Percentiles rank a stretch among this genome's conserved stretches.
Evolutionary conservation across 2,329 filamentous ascomycete genomes (phyloP).

Genomic region (Diaporthe sp.): DNA sequence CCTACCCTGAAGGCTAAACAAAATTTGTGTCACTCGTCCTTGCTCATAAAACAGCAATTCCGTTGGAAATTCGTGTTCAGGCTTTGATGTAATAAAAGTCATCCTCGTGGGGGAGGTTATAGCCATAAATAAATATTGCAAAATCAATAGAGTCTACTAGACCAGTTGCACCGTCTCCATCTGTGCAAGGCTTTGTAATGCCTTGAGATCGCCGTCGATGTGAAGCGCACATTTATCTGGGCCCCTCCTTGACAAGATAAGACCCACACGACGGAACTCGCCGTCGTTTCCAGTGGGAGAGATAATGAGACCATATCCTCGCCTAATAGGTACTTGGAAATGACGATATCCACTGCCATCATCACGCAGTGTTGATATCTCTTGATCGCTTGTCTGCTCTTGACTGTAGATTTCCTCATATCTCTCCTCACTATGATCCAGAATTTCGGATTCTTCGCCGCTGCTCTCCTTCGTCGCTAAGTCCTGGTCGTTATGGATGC

Average conservation of each 20-base stretch:
- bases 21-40: too few species aligned
- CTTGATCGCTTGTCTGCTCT: not conserved
- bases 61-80: too few species aligned
- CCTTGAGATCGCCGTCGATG: not conserved
- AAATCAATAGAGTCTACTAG: not conserved
- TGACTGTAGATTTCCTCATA: not conserved
- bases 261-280: not conserved
- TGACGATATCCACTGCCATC: not conserved
- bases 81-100: too few species aligned
- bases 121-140: too few species aligned
- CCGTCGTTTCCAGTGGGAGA: not conserved
- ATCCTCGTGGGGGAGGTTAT: too few species aligned
- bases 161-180: not conserved
- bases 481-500: not conserved
- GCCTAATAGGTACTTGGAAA: not conserved
- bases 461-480: not conserved
- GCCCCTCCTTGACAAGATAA: fast-evolving
- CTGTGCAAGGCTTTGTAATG: not conserved
- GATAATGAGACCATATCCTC: not conserved
- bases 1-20: too few species aligned
- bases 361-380: not conserved
- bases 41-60: too few species aligned
- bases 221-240: not conserved
- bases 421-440: not conserved
- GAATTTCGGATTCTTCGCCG: not conserved